Evolutionary conservation across 129 eudicot species (phyloP).

Genomic region (Tagetes patula): DNA sequence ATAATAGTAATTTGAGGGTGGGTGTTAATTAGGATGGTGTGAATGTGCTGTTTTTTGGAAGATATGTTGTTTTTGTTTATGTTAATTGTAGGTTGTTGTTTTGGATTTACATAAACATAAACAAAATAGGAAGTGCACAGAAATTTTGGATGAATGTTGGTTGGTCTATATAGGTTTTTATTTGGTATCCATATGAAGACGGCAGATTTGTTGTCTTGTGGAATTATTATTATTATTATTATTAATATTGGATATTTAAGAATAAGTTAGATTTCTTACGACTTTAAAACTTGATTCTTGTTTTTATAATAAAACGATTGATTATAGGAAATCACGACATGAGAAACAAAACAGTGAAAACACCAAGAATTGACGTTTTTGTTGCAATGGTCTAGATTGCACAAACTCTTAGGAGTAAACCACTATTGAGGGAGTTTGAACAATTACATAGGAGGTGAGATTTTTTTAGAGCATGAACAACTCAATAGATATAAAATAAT

Average conservation of each 20-base stretch:
- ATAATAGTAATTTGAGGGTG: slow-evolving; percentile 4
- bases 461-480: too few relatives aligned
- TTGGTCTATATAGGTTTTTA: slow-evolving; percentile 37
- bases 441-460: too few relatives aligned
- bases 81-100: not conserved
- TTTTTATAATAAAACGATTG: slow-evolving; percentile 7
- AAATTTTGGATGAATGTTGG: slow-evolving; percentile 17
- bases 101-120: slow-evolving; percentile 11
- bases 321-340: slow-evolving; percentile 14
- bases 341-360: not conserved
- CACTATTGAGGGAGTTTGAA: not conserved
- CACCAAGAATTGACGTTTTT: not conserved
- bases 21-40: slow-evolving; percentile 28
- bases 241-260: not conserved
- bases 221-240: slow-evolving; percentile 6
- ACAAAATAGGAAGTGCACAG: slow-evolving; percentile 3
- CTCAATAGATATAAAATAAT: too few relatives aligned
- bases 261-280: not conserved
- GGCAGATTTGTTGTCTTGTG: slow-evolving; percentile 31
- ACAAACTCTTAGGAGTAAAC: not conserved
- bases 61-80: slow-evolving; percentile 48
- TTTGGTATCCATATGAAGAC: slow-evolving; percentile 21
- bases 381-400: not conserved
- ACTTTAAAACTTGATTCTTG: slow-evolving; percentile 13
- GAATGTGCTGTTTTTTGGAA: slow-evolving; percentile 74